A percentile compares a stretch with the other conserved stretches of the same genome.
Evolutionary conservation across 768 basidiomycete species (phyloP).

Genomic region (Lanmaoa rubissima): DNA sequence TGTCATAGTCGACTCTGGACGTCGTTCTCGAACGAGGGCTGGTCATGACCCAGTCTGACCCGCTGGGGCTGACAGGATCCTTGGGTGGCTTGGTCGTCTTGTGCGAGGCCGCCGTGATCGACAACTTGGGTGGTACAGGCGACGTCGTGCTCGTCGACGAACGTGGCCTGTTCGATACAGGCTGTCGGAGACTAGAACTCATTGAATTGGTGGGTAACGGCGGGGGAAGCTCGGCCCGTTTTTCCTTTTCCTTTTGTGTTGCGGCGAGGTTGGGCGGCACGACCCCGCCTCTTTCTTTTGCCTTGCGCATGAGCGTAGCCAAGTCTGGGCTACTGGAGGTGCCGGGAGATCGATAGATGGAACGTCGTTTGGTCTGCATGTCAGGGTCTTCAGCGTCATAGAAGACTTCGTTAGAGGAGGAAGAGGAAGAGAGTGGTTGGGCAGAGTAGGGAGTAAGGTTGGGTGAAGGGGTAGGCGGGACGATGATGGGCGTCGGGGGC

Average conservation of each 20-base stretch:
- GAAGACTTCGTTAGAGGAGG: conserved; percentile 57
- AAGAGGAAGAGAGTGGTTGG: conserved; percentile 39
- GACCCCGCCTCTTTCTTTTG: conserved; percentile 63
- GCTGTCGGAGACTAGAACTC: conserved; percentile 27
- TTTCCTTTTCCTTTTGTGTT: conserved; percentile 31
- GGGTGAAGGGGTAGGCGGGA: conserved; percentile 69
- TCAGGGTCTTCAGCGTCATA: conserved; percentile 67
- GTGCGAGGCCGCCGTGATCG: conserved; percentile 32
- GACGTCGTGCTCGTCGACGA: conserved; percentile 42
- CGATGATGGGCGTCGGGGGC: conserved; percentile 59
- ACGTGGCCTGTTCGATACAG: conserved; percentile 34
- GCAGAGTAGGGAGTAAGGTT: conserved; percentile 35
- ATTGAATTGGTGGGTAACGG: conserved; percentile 37
- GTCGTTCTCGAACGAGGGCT: conserved; percentile 44
- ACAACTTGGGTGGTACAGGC: conserved; percentile 33
- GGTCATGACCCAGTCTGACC: conserved; percentile 48
- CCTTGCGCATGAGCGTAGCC: conserved; percentile 81
- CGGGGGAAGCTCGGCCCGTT: conserved; percentile 41
- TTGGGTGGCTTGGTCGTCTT: conserved; percentile 25
- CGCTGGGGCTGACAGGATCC: conserved; percentile 34
- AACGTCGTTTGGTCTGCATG: conserved; percentile 72
- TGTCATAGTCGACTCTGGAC: conserved; percentile 43
- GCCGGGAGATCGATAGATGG: conserved; percentile 84
- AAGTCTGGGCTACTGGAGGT: conserved; percentile 92
- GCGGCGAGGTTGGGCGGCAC: conserved; percentile 34